phyloP scores from a whole-genome alignment of 768 basidiomycete species.

The Sistotremastrum niveocremeum region DNA sequence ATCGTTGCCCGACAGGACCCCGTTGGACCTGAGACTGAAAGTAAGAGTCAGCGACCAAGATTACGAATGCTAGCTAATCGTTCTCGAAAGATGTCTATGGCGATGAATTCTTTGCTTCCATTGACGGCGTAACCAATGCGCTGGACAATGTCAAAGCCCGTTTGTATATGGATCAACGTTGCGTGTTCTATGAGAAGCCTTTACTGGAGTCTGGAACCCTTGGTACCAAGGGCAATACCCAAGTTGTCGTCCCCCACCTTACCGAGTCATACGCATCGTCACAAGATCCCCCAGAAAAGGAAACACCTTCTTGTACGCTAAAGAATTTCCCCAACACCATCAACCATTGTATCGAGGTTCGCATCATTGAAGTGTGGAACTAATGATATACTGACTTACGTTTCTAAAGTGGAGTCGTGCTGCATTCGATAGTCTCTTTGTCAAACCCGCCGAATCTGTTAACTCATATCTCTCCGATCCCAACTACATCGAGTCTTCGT shows the following conservation, averaged over 20 bases:
- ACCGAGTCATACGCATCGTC: conserved; percentile 97
- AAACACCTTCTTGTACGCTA: conserved; percentile 91
- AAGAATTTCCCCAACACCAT: conserved; percentile 99
- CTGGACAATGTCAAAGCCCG: conserved; percentile 94
- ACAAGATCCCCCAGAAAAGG: conserved; percentile 97
- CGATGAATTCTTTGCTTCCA: conserved; percentile 71
- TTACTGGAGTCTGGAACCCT: conserved; percentile 95
- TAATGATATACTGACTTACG: not conserved
- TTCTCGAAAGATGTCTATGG: conserved; percentile 59
- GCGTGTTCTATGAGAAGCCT: conserved; percentile 92
- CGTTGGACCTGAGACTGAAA: conserved; percentile 86
- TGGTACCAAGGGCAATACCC: conserved; percentile 95
- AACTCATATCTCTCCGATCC: conserved; percentile 96
- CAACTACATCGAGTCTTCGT: conserved; percentile 80
- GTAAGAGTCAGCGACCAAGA: conserved; percentile 31
- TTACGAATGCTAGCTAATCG: conserved; percentile 6
- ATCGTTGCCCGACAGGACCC: conserved; percentile 84
- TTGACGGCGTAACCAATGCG: conserved; percentile 95
- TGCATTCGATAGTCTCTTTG: conserved; percentile 85
- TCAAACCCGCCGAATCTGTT: conserved; percentile 86
- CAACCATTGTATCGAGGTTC: conserved; percentile 90
- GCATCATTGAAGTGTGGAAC: conserved; percentile 9
- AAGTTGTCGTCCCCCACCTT: conserved; percentile 86
- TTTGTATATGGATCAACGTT: conserved; percentile 90
- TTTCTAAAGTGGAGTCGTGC: conserved; percentile 72